phyloP scores from a whole-genome alignment of 371 early-diverging fungal genomes.

The Umbelopsis sp. region DNA sequence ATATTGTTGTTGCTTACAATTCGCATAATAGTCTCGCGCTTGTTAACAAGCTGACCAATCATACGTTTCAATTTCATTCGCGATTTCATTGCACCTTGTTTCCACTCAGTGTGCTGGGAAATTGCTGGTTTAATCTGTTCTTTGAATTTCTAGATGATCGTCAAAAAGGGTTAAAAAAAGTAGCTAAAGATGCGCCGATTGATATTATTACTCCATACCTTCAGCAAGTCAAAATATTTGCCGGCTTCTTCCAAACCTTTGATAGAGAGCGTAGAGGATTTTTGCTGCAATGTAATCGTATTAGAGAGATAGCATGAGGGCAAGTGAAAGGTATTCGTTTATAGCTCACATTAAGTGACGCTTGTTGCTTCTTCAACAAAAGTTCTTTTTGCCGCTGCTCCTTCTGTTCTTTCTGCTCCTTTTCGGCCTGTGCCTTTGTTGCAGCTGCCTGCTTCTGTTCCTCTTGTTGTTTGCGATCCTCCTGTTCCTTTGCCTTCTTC shows the following conservation, averaged over 20 bases:
- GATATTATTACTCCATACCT: conserved; percentile 22
- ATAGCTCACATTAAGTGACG: conserved; percentile 14
- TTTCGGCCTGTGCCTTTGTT: conserved; percentile 25
- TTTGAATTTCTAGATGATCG: conserved; percentile 24
- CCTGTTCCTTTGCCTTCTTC: conserved; percentile 23
- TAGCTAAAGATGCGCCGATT: neutral
- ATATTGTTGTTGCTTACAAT: conserved; percentile 23
- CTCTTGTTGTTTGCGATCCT: conserved; percentile 27
- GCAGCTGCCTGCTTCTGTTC: conserved; percentile 33
- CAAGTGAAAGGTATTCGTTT: neutral
- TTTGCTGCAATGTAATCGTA: conserved; percentile 15
- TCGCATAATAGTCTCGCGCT: conserved; percentile 52
- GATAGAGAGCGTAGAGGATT: conserved; percentile 30
- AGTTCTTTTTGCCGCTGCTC: conserved; percentile 24
- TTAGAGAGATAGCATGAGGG: neutral
- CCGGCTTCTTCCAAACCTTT: conserved; percentile 40
- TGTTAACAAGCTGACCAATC: conserved; percentile 23
- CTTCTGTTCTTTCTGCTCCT: conserved; percentile 25
- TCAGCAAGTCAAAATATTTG: conserved; percentile 33
- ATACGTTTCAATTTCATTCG: conserved; percentile 35
- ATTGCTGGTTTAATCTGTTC: conserved; percentile 28
- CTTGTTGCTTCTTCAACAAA: conserved; percentile 22
- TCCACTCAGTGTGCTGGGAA: neutral
- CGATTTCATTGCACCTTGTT: conserved; percentile 17
- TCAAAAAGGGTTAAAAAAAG: neutral